These are phyloP conservation scores for Ophiostoma quercus DNA, from an alignment of 2,329 filamentous ascomycete genomes.

Conservation along the genomic window DNA sequence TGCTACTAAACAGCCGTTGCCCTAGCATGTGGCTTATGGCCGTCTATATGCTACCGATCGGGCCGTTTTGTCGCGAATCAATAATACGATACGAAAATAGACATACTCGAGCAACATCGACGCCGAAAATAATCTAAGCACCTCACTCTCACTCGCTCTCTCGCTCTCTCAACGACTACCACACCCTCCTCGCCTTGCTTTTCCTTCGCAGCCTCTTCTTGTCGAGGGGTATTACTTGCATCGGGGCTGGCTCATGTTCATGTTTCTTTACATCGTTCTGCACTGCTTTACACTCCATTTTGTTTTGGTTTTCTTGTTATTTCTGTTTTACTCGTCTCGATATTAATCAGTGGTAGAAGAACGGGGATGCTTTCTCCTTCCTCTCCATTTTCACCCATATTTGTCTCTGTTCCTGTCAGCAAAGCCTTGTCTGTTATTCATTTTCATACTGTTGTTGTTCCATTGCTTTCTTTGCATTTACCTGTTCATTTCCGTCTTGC, in stretches of 20 bases:
- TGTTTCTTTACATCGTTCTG: not conserved
- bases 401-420: constrained; percentile 3
- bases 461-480: constrained; percentile 9
- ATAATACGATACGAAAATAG: constrained; percentile 7
- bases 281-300: not conserved
- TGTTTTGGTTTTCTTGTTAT: constrained; percentile 7
- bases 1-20: not conserved
- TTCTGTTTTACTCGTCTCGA: constrained; percentile 18
- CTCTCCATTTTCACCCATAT: not conserved
- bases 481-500: constrained; percentile 12
- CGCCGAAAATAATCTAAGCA: not conserved
- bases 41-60: not conserved
- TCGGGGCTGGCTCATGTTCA: constrained; percentile 19
- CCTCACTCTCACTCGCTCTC: not conserved
- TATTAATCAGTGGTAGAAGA: constrained; percentile 4
- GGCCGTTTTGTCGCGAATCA: not conserved
- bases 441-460: constrained; percentile 9
- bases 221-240: constrained; percentile 10
- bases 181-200: not conserved
- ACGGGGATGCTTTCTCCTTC: not conserved
- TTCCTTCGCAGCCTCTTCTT: not conserved
- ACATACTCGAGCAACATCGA: not conserved
- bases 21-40: not conserved
- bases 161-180: not conserved
- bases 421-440: constrained; percentile 4